Evolutionary conservation across 2,329 filamentous ascomycete genomes (phyloP).

Genomic region (Pseudogymnoascus sp.): DNA sequence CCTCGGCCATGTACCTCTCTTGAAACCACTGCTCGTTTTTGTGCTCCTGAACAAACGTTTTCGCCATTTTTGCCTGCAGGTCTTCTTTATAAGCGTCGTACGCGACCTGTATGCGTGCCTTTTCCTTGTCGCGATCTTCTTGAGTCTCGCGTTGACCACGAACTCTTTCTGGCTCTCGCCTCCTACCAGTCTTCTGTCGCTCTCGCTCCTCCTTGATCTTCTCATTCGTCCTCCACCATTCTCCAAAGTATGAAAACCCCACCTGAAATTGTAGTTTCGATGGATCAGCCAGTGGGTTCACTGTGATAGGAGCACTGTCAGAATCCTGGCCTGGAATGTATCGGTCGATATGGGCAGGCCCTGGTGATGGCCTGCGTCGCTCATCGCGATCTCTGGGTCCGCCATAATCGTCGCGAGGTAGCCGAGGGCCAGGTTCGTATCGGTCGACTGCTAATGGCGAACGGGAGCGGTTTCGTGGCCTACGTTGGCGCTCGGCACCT

Average conservation of each 20-base stretch:
- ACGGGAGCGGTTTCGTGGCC: slow-evolving; percentile 55
- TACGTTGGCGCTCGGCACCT: slow-evolving; percentile 49
- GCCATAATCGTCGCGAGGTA: slow-evolving; percentile 58
- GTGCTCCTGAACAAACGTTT: slow-evolving; percentile 82
- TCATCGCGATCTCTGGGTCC: slow-evolving; percentile 37
- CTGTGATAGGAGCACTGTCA: slow-evolving; percentile 39
- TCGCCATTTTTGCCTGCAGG: slow-evolving; percentile 70
- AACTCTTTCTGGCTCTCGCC: slow-evolving; percentile 54
- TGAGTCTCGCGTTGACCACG: slow-evolving; percentile 57
- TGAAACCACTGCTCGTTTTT: slow-evolving; percentile 98
- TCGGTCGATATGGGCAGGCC: slow-evolving; percentile 67
- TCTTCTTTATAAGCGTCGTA: slow-evolving; percentile 63
- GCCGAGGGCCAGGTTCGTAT: slow-evolving; percentile 61
- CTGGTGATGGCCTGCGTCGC: slow-evolving; percentile 51
- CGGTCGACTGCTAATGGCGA: slow-evolving; percentile 64
- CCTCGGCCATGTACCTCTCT: slow-evolving; percentile 82
- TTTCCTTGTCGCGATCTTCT: slow-evolving; percentile 72
- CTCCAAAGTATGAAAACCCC: slow-evolving; percentile 76
- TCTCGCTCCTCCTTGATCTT: slow-evolving; percentile 77
- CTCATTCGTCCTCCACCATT: slow-evolving; percentile 80
- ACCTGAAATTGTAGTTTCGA: slow-evolving; percentile 69
- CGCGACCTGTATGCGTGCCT: slow-evolving; percentile 64
- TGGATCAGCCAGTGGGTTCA: slow-evolving; percentile 66
- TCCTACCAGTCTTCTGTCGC: slow-evolving; percentile 58
- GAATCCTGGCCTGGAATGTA: slow-evolving; percentile 70